Base-by-base conservation (phyloP, 305 asterid genomes). In the Andrographis paniculata region DNA sequence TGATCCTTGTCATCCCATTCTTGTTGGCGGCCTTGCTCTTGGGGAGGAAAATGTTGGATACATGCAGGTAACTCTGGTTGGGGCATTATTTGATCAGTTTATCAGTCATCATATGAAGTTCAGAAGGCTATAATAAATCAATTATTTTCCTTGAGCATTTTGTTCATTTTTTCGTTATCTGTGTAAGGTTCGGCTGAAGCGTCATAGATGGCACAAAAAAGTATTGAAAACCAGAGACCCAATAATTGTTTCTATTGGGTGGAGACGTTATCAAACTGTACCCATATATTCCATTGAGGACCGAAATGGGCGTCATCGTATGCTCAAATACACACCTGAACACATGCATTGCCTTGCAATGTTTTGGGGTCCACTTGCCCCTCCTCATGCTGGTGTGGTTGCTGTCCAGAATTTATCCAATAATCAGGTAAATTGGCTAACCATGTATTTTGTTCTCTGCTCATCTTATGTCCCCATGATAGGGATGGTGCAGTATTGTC, bases 341-440 rank as follows among this genome's bases (percentile, higher is more conserved):
- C 99, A 91, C 59, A 91, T 91, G 99, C 99, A 91, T 67, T 91
- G 99, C 66, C 75, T 91, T 75, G 99, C 99, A 61, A 77, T 83
- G 95, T 83, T 91, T 67, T 91, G 96, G 95, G 99, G 99, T 22
- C 95, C 96, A 58, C 96, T 91, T 55, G 96, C 95, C 43, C 96
- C 99, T 40, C 95, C 96, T 44, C 81, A 73, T 50, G 71, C 99
- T 24, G 96, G 99, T 28, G 84, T 86, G 64, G 84, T 91, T 42
- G 95, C 99, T 42, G 78, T 91, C 46, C 99, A 83, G 69, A 83
- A 68, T 69, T 77, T 91, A 55, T 78, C 99, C 27, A 91, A 76
- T 75, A 83, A 74, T 68, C 96, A 83, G 92, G 99, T 91, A 58
- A 20, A n/a, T n/a, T n/a, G n/a, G n/a, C n/a, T n/a, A n/a, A 22